Base-by-base conservation (phyloP, 2,329 filamentous ascomycete genomes). In the Lomentospora prolificans region DNA sequence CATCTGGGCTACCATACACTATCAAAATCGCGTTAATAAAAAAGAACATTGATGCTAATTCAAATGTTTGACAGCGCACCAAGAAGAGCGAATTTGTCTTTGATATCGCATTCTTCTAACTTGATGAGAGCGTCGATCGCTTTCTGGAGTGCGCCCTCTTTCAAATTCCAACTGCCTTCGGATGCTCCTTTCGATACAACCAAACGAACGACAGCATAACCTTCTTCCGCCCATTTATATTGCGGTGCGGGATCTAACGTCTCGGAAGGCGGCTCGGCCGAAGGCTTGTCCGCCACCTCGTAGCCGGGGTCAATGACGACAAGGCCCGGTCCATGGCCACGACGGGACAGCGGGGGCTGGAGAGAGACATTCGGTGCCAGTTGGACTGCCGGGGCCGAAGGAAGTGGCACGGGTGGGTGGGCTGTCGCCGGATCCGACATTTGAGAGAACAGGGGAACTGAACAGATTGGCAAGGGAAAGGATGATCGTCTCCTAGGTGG, bases 51-150 rank as follows among this genome's bases (percentile, higher is more conserved):
- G n/a, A n/a, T n/a, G n/a, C n/a, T n/a, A n/a, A n/a, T n/a, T 3
- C 24, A n/a, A 4, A 17, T 17, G 5, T 6, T 12, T 33, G 6
- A 33, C 6, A 33, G 58, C 66, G 55, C 58, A 74, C 71, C 62
- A 17, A 74, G 62, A 2, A 74, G 31, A 4, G 67, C 72, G 54
- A 74, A 62, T 57, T 71, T 71, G 9, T 67, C 67, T 14, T 69
- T 70, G 1, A 66, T 63, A 48, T 73, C 63, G 53, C 70, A 72
- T 12, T 60, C 57, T 0, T 64, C 66, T 39, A 62, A 63, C 1
- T 52, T 50, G 0, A 57, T 51, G 25, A 65, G 58, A 0, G 60
- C 61, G 12, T 60, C 56, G 22, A 69, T 48, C 0, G 62, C 63
- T 17, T 60, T 54, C 4, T 31, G 24, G 0, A 67, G 51, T 14